Conservation (phyloP, 2,329 filamentous ascomycete genomes). For the Leptographium radiaticola region DNA sequence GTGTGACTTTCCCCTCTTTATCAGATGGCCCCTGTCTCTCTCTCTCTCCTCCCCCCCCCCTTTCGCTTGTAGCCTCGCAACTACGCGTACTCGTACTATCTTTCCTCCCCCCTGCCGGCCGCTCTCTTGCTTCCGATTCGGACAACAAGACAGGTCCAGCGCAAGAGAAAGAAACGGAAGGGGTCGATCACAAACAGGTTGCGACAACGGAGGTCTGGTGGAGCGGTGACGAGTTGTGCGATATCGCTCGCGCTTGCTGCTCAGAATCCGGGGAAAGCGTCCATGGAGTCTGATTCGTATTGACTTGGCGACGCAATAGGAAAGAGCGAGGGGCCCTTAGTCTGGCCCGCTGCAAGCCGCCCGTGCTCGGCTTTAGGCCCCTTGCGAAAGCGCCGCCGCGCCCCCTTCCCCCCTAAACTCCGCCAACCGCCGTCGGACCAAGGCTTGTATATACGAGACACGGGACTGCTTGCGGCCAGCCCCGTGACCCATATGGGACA, state of each 20-base stretch:
- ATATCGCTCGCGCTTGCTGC: conserved; percentile 1
- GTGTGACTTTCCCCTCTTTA: too few relatives aligned
- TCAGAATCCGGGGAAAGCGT: background rate
- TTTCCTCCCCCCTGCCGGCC: too few relatives aligned
- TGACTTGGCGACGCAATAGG: background rate
- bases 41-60: background rate
- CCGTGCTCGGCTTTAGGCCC: background rate
- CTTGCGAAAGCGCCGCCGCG: background rate
- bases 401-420: background rate
- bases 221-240: background rate
- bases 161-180: background rate
- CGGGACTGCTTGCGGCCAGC: background rate
- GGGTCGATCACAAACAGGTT: too few relatives aligned
- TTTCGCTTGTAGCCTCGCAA: background rate
- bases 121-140: background rate
- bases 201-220: conserved; percentile 2
- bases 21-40: background rate
- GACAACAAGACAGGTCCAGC: too few relatives aligned
- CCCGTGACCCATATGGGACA: background rate
- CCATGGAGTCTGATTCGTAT: too few relatives aligned
- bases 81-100: too few relatives aligned
- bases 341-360: background rate
- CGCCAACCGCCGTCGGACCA: background rate
- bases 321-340: background rate
- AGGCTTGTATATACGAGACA: background rate